Evolutionary conservation across 495 filamentous ascomycete genomes (phyloP).

Genomic region (Aspergillus sclerotioniger): DNA sequence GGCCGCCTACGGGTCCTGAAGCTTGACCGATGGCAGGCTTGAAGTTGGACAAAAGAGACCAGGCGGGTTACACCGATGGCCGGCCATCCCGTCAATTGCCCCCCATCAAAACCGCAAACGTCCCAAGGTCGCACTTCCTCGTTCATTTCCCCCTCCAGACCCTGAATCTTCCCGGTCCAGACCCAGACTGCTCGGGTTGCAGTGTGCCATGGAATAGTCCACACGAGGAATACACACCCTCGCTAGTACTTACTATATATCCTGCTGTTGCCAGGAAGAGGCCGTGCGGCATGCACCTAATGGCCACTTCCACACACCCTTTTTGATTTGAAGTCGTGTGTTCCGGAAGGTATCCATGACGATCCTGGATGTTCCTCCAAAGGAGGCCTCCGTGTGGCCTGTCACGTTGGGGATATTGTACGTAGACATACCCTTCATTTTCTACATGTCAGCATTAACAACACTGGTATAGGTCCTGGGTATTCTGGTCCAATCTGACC

Average conservation of each 20-base stretch:
- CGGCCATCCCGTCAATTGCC: neutral
- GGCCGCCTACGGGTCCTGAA: neutral
- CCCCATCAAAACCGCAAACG: neutral
- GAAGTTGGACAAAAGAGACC: too few relatives aligned
- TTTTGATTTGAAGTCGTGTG: neutral
- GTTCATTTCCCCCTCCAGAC: neutral
- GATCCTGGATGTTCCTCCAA: neutral
- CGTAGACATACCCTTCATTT: neutral
- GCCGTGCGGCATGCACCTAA: neutral
- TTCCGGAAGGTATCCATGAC: neutral
- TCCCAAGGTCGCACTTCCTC: neutral
- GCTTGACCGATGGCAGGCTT: neutral
- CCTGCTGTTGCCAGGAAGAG: neutral
- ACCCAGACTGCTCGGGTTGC: neutral
- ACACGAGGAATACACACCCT: neutral
- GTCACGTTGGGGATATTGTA: constrained; percentile 10
- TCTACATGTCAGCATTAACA: neutral
- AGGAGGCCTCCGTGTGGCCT: neutral
- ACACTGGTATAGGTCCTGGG: constrained; percentile 15
- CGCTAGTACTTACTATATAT: too few relatives aligned
- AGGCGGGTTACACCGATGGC: neutral
- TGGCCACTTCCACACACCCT: neutral
- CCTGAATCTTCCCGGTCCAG: neutral
- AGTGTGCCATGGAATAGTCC: neutral
- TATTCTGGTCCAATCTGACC: constrained; percentile 24